phyloP scores from a whole-genome alignment of 1,284 basidiomycete species.

The Schizophyllum amplum region DNA sequence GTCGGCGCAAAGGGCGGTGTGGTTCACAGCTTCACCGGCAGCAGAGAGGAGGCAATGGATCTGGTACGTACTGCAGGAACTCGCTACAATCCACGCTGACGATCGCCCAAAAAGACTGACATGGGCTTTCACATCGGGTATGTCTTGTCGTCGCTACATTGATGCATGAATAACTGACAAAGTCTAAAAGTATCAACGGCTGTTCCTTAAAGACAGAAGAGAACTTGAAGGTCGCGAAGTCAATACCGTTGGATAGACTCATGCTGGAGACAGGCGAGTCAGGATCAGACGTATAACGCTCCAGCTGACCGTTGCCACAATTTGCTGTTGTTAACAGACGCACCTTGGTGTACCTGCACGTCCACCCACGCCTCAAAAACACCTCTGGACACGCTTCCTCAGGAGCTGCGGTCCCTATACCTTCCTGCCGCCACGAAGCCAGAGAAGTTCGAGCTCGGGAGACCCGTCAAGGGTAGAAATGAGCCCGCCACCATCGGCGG shows the following conservation, averaged over 20 bases:
- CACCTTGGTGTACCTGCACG: slow-evolving; percentile 81
- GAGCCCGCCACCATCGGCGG: slow-evolving; percentile 71
- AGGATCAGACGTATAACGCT: slow-evolving; percentile 1
- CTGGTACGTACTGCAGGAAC: slow-evolving; percentile 38
- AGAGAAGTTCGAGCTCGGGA: slow-evolving; percentile 57
- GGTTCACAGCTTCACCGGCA: slow-evolving; percentile 85
- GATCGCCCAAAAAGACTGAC: slow-evolving; percentile 43
- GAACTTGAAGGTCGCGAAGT: slow-evolving; percentile 54
- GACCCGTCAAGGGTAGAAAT: slow-evolving; percentile 75
- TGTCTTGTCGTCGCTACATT: not conserved
- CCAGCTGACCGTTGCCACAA: slow-evolving; percentile 8
- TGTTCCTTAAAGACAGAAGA: slow-evolving; percentile 79
- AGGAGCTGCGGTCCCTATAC: slow-evolving; percentile 40
- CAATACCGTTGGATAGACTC: slow-evolving; percentile 57
- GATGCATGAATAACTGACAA: not conserved
- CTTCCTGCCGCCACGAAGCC: slow-evolving; percentile 53
- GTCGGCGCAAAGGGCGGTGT: slow-evolving; percentile 65
- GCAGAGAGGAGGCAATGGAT: slow-evolving; percentile 57
- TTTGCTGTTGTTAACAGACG: slow-evolving; percentile 38
- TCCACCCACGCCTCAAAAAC: slow-evolving; percentile 66
- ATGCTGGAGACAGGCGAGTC: slow-evolving; percentile 74
- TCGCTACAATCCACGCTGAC: no score
- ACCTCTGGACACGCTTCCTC: slow-evolving; percentile 47
- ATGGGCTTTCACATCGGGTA: slow-evolving; percentile 69
- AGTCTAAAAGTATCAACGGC: slow-evolving; percentile 53